Conservation (phyloP, 106 monocot genomes). For the Dendrobium officinale region DNA sequence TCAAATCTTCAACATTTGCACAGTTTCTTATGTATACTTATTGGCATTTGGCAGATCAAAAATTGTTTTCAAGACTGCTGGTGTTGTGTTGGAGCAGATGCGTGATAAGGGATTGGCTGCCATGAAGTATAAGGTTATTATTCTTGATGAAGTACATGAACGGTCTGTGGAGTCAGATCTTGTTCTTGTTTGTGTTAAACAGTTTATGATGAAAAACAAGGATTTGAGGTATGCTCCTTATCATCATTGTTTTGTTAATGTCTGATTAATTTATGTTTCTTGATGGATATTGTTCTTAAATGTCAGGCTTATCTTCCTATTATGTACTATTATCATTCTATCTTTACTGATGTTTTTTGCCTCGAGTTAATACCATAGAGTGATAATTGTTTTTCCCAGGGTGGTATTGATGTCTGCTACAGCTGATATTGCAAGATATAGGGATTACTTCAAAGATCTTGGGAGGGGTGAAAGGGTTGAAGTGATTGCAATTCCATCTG, state of each 20-base stretch:
- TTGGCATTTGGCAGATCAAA: conserved; percentile 51
- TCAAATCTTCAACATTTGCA: neutral
- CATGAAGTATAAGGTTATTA: conserved; percentile 76
- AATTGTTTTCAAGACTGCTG: conserved; percentile 86
- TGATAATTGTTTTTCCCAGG: conserved; percentile 23
- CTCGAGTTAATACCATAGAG: neutral
- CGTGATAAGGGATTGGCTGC: conserved; percentile 68
- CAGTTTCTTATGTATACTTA: neutral
- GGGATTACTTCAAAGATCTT: conserved; percentile 73
- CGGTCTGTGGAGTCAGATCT: conserved; percentile 91
- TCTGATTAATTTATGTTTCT: neutral
- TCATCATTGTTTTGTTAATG: neutral
- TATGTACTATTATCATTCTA: neutral
- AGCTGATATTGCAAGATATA: conserved; percentile 76
- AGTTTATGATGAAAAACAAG: conserved; percentile 65
- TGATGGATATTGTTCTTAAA: neutral
- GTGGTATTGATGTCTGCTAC: conserved; percentile 90
- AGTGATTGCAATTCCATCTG: conserved; percentile 73
- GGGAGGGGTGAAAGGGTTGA: conserved; percentile 78
- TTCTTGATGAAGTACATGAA: conserved; percentile 91
- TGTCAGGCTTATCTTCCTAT: neutral
- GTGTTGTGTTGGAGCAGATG: conserved; percentile 83
- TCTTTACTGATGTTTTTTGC: neutral
- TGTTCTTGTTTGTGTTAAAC: conserved; percentile 77
- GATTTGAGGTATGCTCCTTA: conserved; percentile 47